Evolutionary conservation across 768 basidiomycete genomes (phyloP).

Genomic region (Collybiopsis confluens): DNA sequence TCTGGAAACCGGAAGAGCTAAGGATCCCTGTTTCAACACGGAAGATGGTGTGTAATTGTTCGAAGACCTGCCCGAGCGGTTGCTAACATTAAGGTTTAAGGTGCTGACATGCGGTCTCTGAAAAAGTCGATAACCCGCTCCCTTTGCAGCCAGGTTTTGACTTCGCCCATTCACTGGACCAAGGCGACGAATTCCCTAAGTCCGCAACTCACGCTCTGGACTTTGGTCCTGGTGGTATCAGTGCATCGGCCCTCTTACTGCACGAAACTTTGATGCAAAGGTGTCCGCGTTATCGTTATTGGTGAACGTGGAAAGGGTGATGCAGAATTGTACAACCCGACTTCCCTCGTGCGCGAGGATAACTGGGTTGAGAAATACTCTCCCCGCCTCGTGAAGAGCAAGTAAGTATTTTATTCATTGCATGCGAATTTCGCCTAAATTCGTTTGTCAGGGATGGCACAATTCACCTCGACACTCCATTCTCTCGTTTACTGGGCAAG

Average conservation of each 20-base stretch:
- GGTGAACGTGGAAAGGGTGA: constrained; percentile 93
- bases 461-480: constrained; percentile 90
- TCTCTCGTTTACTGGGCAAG: constrained; percentile 94
- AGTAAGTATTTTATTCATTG: constrained; percentile 43
- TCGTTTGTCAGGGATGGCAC: constrained; percentile 70
- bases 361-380: constrained; percentile 92
- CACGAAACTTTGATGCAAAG: constrained; percentile 91
- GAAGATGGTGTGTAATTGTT: constrained; percentile 68
- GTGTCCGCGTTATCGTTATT: constrained; percentile 82
- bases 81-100: no score
- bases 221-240: constrained; percentile 93
- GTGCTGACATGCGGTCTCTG: constrained; percentile 74
- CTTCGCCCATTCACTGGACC: constrained; percentile 87
- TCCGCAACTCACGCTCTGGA: constrained; percentile 92
- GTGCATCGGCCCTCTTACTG: constrained; percentile 88
- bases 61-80: no score
- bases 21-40: constrained; percentile 84
- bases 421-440: constrained; percentile 7
- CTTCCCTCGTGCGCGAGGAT: constrained; percentile 67
- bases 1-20: constrained; percentile 69
- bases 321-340: constrained; percentile 75
- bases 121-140: constrained; percentile 78
- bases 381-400: constrained; percentile 83
- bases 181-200: constrained; percentile 83
- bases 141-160: constrained; percentile 92